phyloP scores from a whole-genome alignment of 2,329 filamentous ascomycete genomes.

The Dothideomycetes sp. region DNA sequence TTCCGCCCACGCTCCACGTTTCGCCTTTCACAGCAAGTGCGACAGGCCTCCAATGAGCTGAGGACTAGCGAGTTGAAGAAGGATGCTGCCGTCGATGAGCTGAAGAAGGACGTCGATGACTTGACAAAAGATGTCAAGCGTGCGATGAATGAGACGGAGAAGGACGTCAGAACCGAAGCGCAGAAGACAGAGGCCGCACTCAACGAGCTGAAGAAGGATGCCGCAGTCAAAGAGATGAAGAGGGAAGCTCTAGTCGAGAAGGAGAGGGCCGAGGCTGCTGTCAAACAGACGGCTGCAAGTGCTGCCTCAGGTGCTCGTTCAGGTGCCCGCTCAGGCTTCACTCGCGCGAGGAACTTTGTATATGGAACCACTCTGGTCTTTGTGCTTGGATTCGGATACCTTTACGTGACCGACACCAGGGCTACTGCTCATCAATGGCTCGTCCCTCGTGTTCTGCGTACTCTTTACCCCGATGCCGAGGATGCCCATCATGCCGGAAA shows the following conservation, averaged over 20 bases:
- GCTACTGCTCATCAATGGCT: slow-evolving; percentile 45
- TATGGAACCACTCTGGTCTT: slow-evolving; percentile 48
- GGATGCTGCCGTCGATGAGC: no score
- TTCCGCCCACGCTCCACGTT: background rate
- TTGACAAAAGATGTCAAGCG: no score
- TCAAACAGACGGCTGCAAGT: no score
- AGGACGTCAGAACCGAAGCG: no score
- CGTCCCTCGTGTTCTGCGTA: slow-evolving; percentile 53
- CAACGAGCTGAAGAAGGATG: slow-evolving; percentile 7
- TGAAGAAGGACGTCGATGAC: no score
- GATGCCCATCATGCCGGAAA: slow-evolving; percentile 84
- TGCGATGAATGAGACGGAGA: no score
- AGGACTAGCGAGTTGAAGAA: slow-evolving; percentile 6
- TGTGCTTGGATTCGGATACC: slow-evolving; percentile 36
- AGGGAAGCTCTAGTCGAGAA: no score
- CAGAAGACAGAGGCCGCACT: slow-evolving; percentile 7
- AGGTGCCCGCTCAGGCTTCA: slow-evolving; percentile 31
- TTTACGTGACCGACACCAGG: slow-evolving; percentile 46
- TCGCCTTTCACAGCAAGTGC: background rate
- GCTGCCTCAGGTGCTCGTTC: no score
- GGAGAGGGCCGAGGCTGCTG: no score
- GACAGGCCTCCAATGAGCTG: slow-evolving; percentile 9
- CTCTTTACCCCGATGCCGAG: slow-evolving; percentile 66
- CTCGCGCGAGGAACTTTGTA: slow-evolving; percentile 41
- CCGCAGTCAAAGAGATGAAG: no score